phyloP scores from a whole-genome alignment of 306 rosid species.

The Hippophae rhamnoides region DNA sequence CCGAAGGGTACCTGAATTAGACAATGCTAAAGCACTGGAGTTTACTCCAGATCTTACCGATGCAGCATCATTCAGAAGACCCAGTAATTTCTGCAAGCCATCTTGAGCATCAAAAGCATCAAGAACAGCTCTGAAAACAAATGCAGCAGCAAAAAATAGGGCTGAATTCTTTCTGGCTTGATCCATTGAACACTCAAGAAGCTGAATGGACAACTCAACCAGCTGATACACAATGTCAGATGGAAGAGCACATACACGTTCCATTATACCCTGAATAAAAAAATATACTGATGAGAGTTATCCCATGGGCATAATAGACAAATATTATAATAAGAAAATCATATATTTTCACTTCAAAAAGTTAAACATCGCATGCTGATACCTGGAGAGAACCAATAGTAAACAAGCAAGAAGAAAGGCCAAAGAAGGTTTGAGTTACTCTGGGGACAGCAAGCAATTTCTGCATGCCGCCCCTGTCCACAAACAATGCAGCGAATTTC shows the following conservation, averaged over 20 bases:
- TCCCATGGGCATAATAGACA: neutral
- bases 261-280: conserved; percentile 78
- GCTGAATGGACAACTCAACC: conserved; percentile 86
- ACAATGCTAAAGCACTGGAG: conserved; percentile 61
- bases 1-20: conserved; percentile 60
- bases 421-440: conserved; percentile 65
- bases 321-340: neutral
- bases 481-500: conserved; percentile 91
- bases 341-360: neutral
- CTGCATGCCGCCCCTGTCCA: conserved; percentile 93
- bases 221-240: conserved; percentile 63
- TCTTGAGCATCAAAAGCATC: conserved; percentile 93
- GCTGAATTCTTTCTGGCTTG: conserved; percentile 94
- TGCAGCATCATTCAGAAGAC: conserved; percentile 79
- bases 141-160: conserved; percentile 79
- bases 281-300: neutral
- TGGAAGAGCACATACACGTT: conserved; percentile 96
- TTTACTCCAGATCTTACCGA: conserved; percentile 84
- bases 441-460: conserved; percentile 92
- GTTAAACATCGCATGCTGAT: conserved; percentile 5
- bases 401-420: conserved; percentile 87
- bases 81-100: conserved; percentile 74
- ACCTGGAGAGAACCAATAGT: conserved; percentile 98
- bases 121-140: conserved; percentile 93
- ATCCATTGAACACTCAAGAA: conserved; percentile 82